phyloP scores from a whole-genome alignment of 78 protist genomes.

The Guillardia theta region DNA sequence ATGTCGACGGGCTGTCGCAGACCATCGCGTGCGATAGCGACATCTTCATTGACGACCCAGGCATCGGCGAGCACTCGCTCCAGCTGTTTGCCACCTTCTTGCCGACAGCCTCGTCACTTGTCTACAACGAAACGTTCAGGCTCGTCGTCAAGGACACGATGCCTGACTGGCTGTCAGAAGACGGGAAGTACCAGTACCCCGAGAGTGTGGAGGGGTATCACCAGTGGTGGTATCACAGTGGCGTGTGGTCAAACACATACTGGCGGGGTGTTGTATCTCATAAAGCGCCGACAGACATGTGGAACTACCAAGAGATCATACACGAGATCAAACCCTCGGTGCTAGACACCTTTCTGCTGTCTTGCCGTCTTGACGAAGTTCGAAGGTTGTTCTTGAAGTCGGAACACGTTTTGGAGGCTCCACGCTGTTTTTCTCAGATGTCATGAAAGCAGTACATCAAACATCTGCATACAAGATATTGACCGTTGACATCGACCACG shows the following conservation, averaged over 20 bases:
- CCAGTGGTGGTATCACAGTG: not conserved
- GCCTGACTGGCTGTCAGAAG: not conserved
- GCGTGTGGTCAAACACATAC: not conserved
- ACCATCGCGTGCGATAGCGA: not conserved
- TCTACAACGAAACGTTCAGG: not conserved
- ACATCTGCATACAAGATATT: not conserved
- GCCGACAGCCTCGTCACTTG: not conserved
- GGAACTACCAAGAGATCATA: constrained; percentile 17
- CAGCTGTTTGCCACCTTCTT: not conserved
- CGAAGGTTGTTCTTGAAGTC: not conserved
- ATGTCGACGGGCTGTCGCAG: not conserved
- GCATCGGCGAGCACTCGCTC: not conserved
- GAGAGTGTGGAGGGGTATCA: not conserved
- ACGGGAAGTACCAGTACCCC: not conserved
- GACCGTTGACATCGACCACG: not conserved
- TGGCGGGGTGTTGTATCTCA: not conserved
- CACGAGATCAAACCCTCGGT: not conserved
- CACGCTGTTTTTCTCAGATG: not conserved
- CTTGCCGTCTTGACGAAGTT: not conserved
- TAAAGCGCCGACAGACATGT: not conserved
- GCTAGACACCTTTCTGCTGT: not conserved
- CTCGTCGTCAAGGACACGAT: not conserved
- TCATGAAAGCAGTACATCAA: not conserved
- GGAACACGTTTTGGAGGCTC: constrained; percentile 11
- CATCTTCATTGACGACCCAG: not conserved